Percentiles rank a stretch among this genome's conserved stretches.
phyloP scores from a whole-genome alignment of 305 asterid species.

The Rubia peregrina region DNA sequence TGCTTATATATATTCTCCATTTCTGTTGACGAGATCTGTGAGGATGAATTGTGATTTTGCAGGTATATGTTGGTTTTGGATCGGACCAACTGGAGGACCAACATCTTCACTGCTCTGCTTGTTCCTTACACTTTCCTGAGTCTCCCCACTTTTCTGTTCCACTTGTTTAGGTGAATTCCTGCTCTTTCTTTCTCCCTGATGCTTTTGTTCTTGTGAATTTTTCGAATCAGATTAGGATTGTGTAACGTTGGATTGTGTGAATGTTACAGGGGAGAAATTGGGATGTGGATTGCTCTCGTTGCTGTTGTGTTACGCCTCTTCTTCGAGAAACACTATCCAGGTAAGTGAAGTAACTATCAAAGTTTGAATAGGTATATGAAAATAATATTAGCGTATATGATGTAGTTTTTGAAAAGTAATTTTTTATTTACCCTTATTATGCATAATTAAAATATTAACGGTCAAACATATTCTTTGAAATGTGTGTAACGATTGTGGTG shows the following conservation, averaged over 20 bases:
- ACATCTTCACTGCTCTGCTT: conserved; percentile 76
- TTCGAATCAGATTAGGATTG: neutral
- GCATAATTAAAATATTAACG: too few relatives aligned
- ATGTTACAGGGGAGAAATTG: neutral
- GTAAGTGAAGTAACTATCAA: neutral
- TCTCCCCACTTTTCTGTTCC: conserved; percentile 58
- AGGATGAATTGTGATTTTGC: conserved; percentile 19
- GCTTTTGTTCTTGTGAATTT: neutral
- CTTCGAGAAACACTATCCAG: neutral
- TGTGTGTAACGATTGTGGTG: too few relatives aligned
- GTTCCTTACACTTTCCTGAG: conserved; percentile 89
- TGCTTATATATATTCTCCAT: too few relatives aligned
- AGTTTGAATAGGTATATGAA: too few relatives aligned
- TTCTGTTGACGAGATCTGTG: neutral
- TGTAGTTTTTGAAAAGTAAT: too few relatives aligned
- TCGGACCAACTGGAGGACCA: conserved; percentile 86
- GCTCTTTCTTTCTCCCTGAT: neutral
- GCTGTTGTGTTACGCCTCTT: neutral
- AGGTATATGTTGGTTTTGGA: conserved; percentile 81
- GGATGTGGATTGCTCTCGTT: neutral
- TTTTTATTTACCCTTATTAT: too few relatives aligned
- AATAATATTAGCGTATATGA: too few relatives aligned
- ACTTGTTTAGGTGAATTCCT: conserved; percentile 44
- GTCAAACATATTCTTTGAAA: too few relatives aligned
- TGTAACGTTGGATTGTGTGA: neutral